phyloP scores from a whole-genome alignment of 1,284 basidiomycete species.

The Calocybe gambosa region DNA sequence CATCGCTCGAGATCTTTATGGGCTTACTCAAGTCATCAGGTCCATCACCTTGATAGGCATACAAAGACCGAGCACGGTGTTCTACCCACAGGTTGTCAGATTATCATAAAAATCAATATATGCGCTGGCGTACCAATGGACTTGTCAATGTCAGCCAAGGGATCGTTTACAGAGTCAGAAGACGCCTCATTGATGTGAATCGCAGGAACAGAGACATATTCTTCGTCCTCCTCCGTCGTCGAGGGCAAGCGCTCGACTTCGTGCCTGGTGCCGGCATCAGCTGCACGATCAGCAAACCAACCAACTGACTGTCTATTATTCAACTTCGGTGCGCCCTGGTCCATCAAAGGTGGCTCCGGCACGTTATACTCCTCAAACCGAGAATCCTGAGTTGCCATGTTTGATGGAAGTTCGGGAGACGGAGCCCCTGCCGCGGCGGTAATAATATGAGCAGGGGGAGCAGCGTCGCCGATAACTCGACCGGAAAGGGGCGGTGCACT shows the following conservation, averaged over 20 bases:
- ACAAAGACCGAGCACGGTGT: slow-evolving; percentile 73
- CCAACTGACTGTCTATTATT: slow-evolving; percentile 81
- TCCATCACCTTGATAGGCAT: slow-evolving; percentile 79
- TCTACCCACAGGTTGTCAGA: slow-evolving; percentile 32
- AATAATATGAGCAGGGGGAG: slow-evolving; percentile 70
- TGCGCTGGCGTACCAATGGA: slow-evolving; percentile 40
- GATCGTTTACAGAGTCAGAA: slow-evolving; percentile 36
- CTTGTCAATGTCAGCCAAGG: slow-evolving; percentile 77
- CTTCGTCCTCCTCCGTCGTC: slow-evolving; percentile 54
- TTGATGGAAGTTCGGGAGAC: slow-evolving; percentile 30
- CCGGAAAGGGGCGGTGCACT: slow-evolving; percentile 69
- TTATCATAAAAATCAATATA: background rate
- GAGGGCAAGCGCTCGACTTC: slow-evolving; percentile 44
- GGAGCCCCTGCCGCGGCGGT: slow-evolving; percentile 33
- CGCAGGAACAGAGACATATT: slow-evolving; percentile 41
- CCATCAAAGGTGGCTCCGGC: slow-evolving; percentile 25
- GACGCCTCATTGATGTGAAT: slow-evolving; percentile 51
- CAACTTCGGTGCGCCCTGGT: slow-evolving; percentile 16
- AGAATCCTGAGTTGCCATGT: slow-evolving; percentile 10
- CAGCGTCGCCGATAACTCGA: slow-evolving; percentile 70
- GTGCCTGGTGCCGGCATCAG: slow-evolving; percentile 47
- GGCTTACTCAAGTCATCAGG: slow-evolving; percentile 78
- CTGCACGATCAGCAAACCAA: slow-evolving; percentile 88
- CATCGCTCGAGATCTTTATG: background rate
- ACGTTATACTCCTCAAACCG: slow-evolving; percentile 6